Conservation (phyloP, 2,329 filamentous ascomycete species). For the Xylariaceae sp. region DNA sequence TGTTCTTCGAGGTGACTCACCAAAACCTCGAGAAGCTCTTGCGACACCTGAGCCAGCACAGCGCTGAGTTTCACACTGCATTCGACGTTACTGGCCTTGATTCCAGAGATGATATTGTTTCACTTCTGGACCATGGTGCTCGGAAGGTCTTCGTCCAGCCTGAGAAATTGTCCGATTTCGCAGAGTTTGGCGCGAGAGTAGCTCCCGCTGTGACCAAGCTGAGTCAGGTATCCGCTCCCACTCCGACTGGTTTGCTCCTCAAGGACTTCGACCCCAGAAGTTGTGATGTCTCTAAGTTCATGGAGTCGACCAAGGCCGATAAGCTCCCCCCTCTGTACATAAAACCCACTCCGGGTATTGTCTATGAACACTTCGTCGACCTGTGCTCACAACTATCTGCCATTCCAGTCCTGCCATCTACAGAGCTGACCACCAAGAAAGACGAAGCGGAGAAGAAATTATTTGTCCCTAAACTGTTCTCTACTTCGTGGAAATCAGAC, state of each 20-base stretch:
- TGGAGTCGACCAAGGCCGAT: constrained; percentile 48
- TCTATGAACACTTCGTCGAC: constrained; percentile 51
- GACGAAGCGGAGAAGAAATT: constrained; percentile 59
- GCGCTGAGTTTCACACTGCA: constrained; percentile 63
- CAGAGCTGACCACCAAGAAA: constrained; percentile 68
- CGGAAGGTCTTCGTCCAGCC: constrained; percentile 80
- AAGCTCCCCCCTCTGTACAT: constrained; percentile 54
- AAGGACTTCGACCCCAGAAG: constrained; percentile 52
- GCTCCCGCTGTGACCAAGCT: constrained; percentile 53
- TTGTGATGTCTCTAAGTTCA: constrained; percentile 46
- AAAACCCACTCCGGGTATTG: constrained; percentile 50
- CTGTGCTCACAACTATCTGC: constrained; percentile 55
- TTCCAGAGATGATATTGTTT: constrained; percentile 72
- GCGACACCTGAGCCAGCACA: constrained; percentile 53
- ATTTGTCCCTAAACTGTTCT: constrained; percentile 70
- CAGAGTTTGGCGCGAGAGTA: constrained; percentile 59
- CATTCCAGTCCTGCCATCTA: constrained; percentile 76
- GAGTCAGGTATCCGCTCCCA: constrained; percentile 47
- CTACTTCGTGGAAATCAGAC: constrained; percentile 78
- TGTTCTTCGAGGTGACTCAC: constrained; percentile 57
- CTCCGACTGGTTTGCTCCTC: constrained; percentile 55
- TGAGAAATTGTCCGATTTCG: constrained; percentile 64
- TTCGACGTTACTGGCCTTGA: constrained; percentile 75
- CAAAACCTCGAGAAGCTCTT: constrained; percentile 46
- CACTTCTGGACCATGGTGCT: constrained; percentile 83